Conservation (phyloP, 2,329 filamentous ascomycete genomes). For the Clarireedia sp. region DNA sequence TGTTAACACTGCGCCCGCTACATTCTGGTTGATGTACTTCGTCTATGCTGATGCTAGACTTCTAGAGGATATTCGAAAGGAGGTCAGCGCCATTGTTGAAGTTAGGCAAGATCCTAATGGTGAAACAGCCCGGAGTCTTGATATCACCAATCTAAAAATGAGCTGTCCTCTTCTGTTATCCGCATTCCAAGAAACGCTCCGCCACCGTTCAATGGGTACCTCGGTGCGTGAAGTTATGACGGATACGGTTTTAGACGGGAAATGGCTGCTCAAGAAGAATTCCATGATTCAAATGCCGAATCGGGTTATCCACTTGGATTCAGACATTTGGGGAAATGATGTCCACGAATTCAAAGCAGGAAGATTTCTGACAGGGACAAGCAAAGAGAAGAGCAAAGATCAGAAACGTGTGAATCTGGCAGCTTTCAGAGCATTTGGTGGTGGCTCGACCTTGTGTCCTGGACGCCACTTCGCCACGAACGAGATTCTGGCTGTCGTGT, state of each 20-base stretch:
- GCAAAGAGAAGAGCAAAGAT: not conserved
- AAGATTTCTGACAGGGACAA: constrained; percentile 24
- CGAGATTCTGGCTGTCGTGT: constrained; percentile 29
- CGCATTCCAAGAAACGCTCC: constrained; percentile 33
- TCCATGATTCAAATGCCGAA: constrained; percentile 28
- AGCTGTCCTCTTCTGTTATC: constrained; percentile 34
- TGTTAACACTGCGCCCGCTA: constrained; percentile 33
- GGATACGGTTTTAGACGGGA: constrained; percentile 29
- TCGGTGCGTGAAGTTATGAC: constrained; percentile 32
- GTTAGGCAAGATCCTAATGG: not conserved
- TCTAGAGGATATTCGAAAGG: constrained; percentile 26
- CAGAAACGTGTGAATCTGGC: constrained; percentile 21
- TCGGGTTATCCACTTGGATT: constrained; percentile 26
- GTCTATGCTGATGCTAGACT: constrained; percentile 15
- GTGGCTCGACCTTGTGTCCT: constrained; percentile 29
- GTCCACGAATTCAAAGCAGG: constrained; percentile 29
- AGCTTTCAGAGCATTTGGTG: constrained; percentile 31
- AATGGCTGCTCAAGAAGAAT: constrained; percentile 32
- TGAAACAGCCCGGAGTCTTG: not conserved
- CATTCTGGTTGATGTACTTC: constrained; percentile 22
- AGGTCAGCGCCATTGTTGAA: constrained; percentile 1
- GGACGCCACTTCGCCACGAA: constrained; percentile 32
- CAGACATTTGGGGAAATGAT: constrained; percentile 29
- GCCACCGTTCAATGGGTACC: constrained; percentile 32
- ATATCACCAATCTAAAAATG: not conserved